phyloP scores from a whole-genome alignment of 805 yeast species.

The Candida ponderosae region DNA sequence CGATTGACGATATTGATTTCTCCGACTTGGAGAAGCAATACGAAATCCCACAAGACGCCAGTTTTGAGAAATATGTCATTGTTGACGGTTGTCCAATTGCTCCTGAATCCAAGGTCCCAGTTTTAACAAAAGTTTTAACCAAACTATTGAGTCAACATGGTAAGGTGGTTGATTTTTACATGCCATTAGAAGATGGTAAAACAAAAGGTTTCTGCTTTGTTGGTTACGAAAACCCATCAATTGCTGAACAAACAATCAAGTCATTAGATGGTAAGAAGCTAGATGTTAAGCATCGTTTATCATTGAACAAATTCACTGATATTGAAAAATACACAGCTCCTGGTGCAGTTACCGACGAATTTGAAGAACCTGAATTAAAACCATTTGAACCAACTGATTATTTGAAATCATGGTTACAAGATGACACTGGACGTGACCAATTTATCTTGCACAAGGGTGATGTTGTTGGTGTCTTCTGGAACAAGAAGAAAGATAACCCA shows the following conservation, averaged over 20 bases:
- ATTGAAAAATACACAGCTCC: conserved; percentile 70
- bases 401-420: conserved; percentile 87
- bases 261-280: conserved; percentile 81
- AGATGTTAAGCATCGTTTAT: conserved; percentile 87
- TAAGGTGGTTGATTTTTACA: conserved; percentile 63
- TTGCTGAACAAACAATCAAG: conserved; percentile 74
- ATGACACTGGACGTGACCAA: conserved; percentile 86
- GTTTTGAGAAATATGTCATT: conserved; percentile 71
- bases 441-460: conserved; percentile 73
- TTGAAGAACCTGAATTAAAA: conserved; percentile 64
- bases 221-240: conserved; percentile 60
- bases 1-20: conserved; percentile 67
- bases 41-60: conserved; percentile 49
- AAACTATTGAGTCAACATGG: conserved; percentile 78
- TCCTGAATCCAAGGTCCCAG: conserved; percentile 80
- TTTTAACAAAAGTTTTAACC: conserved; percentile 74
- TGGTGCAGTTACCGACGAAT: conserved; percentile 53
- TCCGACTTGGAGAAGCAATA: conserved; percentile 78
- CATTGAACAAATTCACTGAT: conserved; percentile 76
- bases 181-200: conserved; percentile 75
- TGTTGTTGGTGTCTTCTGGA: conserved; percentile 81
- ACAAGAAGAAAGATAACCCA: conserved; percentile 61
- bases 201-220: conserved; percentile 85
- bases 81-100: conserved; percentile 96
- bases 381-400: conserved; percentile 72